These are phyloP conservation scores for Apodospora peruviana DNA, from an alignment of 495 filamentous ascomycete species.

Conservation along the genomic window DNA sequence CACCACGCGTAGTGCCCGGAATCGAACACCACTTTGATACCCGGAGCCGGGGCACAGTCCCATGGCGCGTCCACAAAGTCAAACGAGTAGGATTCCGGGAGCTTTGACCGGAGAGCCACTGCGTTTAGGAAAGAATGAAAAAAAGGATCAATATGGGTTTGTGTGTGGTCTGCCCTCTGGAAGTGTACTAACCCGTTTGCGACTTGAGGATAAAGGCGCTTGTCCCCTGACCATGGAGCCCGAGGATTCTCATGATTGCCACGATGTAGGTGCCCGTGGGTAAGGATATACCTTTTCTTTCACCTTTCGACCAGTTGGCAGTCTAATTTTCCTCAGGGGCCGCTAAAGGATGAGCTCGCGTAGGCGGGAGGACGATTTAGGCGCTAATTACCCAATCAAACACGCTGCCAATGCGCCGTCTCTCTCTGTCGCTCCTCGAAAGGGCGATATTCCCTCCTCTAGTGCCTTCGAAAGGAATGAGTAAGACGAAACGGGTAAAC, in stretches of 20 bases:
- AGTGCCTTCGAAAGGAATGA: too few species aligned
- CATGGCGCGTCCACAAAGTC: constrained; percentile 54
- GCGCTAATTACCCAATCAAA: too few species aligned
- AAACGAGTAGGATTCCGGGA: constrained; percentile 35
- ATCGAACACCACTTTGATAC: constrained; percentile 48
- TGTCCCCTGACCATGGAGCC: constrained; percentile 60
- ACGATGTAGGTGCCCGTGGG: not conserved
- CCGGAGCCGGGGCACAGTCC: constrained; percentile 38
- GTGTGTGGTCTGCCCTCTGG: not conserved
- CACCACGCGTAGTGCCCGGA: constrained; percentile 47
- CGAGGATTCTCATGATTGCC: constrained; percentile 51
- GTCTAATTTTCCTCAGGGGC: too few species aligned
- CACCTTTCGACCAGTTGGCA: too few species aligned
- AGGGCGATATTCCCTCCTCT: too few species aligned
- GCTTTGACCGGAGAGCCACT: constrained; percentile 28
- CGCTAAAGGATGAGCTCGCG: too few species aligned
- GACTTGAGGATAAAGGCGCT: constrained; percentile 53
- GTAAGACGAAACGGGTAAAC: too few species aligned
- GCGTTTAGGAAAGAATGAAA: not conserved
- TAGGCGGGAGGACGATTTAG: too few species aligned
- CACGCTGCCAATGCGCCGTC: too few species aligned
- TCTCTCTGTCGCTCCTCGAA: too few species aligned
- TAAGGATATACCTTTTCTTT: not conserved
- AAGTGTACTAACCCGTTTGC: constrained; percentile 44
- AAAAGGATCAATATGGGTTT: not conserved